Evolutionary conservation across 2,329 filamentous ascomycete species (phyloP).

Genomic region (Akanthomyces uredinophilus): DNA sequence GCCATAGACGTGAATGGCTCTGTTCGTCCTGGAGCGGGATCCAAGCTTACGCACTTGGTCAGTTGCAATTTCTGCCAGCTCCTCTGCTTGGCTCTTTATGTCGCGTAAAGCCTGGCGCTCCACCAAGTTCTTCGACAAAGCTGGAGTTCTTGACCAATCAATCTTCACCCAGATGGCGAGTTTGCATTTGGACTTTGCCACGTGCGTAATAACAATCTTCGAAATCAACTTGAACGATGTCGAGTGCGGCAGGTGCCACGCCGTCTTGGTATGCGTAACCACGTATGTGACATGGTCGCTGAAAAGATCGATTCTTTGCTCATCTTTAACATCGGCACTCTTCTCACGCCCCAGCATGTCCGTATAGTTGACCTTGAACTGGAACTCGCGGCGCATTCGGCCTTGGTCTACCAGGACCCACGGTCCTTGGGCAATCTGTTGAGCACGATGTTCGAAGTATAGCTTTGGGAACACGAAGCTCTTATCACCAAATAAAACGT

Average conservation of each 20-base stretch:
- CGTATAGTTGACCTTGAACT: constrained; percentile 67
- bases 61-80: constrained; percentile 68
- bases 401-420: constrained; percentile 71
- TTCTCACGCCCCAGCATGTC: constrained; percentile 60
- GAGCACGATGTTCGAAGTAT: constrained; percentile 75
- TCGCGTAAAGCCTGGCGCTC: constrained; percentile 71
- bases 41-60: constrained; percentile 74
- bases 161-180: constrained; percentile 81
- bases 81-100: constrained; percentile 64
- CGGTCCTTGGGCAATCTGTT: constrained; percentile 77
- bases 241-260: constrained; percentile 82
- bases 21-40: constrained; percentile 66
- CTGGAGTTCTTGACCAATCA: constrained; percentile 72
- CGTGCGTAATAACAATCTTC: constrained; percentile 90
- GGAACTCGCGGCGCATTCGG: constrained; percentile 71
- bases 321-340: constrained; percentile 65
- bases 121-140: constrained; percentile 56
- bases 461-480: constrained; percentile 90
- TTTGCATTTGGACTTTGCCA: constrained; percentile 88
- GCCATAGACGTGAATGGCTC: constrained; percentile 75
- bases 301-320: constrained; percentile 79
- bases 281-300: constrained; percentile 69
- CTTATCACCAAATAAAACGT: constrained; percentile 94
- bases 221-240: constrained; percentile 75
- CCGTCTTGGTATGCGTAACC: constrained; percentile 56